Evolutionary conservation across 2,329 filamentous ascomycete species (phyloP), one percentile per base, ranked within the genome.

Genomic region (Arthrobotrys sinensis): DNA sequence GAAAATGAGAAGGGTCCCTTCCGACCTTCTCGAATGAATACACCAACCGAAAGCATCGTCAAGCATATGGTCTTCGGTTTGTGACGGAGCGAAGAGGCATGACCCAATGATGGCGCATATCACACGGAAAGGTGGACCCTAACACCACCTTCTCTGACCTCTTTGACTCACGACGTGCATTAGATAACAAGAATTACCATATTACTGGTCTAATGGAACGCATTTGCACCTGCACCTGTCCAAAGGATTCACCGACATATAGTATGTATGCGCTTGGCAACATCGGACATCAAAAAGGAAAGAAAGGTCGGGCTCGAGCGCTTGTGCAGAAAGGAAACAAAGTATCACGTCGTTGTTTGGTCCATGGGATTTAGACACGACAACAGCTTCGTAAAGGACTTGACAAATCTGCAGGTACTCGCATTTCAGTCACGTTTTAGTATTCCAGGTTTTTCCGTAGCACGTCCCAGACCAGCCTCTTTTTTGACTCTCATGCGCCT

Each of bases 151-250:
- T 63, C 34, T 67, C 48, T 46, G 34, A 19, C 46, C 55, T 48
- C 62, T 67, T 78, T 78, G 75, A 78, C 75, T 78, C 75, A 78
- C 75, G 53, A 62, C 62, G 63, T 78, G 75, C 75, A 78, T 71
- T 65, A 72, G 75, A 78, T 72, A 78, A 68, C 75, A 40, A 57
- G 45, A 65, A 60, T 72, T 67, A 60, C 53, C 36, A 48, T 72
- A 65, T 55, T 78, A 63, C 71, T 78, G 67, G 67, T 36, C 67
- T 73, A 73, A 66, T 63, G 16, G 43, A 7, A 52, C 10, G 3
- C 55, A 21, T 43, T 60, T 19, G 55, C 55, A 60, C 66, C 48
- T 53, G 60, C 46, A 50, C 28, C 40, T 46, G 70, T 53, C 52
- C 46, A 67, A 77, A 72, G 75, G 75, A 78, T 78, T 78, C 75